These are phyloP conservation scores for Aspergillus pseudoglaucus DNA, from an alignment of 2,329 filamentous ascomycete genomes.

Conservation along the genomic window DNA sequence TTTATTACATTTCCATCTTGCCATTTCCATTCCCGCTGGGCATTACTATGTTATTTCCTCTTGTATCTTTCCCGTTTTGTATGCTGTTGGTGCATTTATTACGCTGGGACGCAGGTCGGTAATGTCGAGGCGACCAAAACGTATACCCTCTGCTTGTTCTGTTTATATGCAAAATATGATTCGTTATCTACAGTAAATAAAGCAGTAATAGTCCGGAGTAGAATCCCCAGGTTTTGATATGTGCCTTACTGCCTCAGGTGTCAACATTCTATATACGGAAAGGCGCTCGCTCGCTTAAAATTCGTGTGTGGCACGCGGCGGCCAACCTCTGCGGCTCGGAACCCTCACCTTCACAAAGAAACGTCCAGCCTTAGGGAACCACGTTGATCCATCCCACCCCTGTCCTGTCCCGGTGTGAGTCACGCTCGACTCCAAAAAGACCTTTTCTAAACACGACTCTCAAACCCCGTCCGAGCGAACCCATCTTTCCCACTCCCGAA, in stretches of 20 bases:
- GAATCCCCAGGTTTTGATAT: no score
- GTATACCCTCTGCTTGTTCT: not conserved
- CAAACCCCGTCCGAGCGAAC: no score
- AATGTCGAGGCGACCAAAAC: not conserved
- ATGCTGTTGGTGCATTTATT: slow-evolving; percentile 9
- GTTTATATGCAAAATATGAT: not conserved
- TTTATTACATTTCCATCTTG: not conserved
- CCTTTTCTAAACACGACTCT: no score
- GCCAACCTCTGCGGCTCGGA: slow-evolving; percentile 21
- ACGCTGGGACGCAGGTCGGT: slow-evolving; percentile 16
- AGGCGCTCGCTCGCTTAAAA: slow-evolving; percentile 40
- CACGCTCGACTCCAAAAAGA: slow-evolving; percentile 13
- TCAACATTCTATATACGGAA: slow-evolving; percentile 26
- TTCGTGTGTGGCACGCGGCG: slow-evolving; percentile 35
- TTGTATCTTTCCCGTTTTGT: slow-evolving; percentile 4
- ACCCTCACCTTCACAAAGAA: slow-evolving; percentile 18
- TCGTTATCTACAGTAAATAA: not conserved
- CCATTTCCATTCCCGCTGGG: not conserved
- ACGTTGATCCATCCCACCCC: slow-evolving; percentile 5
- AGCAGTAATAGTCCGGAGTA: not conserved
- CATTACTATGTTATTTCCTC: slow-evolving; percentile 9
- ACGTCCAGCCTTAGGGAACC: slow-evolving; percentile 11
- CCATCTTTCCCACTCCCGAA: not conserved
- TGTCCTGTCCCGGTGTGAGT: slow-evolving; percentile 16
- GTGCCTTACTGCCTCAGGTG: not conserved